Evolutionary conservation across 2,329 filamentous ascomycete species (phyloP).

Genomic region (Cercospora sp.): DNA sequence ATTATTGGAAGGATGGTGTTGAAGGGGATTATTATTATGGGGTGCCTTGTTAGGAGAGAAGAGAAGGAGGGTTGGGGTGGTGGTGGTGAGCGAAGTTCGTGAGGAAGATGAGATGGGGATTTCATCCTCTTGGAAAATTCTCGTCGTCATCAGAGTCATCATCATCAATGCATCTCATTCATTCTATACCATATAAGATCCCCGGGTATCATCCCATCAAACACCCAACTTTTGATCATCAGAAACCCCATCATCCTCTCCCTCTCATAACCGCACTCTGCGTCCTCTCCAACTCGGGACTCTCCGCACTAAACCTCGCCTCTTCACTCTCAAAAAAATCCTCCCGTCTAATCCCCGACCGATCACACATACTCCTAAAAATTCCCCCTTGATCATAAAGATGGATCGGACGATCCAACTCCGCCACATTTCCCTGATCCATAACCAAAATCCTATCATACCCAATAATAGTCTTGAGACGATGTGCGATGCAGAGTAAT

Average conservation of each 20-base stretch:
- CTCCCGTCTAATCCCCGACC: conserved; percentile 69
- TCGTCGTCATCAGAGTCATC: neutral
- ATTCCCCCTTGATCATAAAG: conserved; percentile 76
- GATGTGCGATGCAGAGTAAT: conserved; percentile 87
- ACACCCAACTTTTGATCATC: neutral
- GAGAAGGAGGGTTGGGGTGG: too few species aligned
- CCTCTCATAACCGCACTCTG: conserved; percentile 29
- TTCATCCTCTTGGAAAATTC: too few species aligned
- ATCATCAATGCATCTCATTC: neutral
- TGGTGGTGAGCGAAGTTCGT: too few species aligned
- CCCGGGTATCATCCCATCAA: neutral
- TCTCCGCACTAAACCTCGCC: conserved; percentile 32
- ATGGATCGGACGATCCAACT: conserved; percentile 74
- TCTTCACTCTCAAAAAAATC: conserved; percentile 46
- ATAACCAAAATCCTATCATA: conserved; percentile 98
- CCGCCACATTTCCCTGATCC: conserved; percentile 84
- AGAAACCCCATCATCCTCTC: neutral
- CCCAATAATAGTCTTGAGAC: conserved; percentile 83
- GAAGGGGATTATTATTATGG: neutral
- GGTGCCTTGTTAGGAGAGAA: neutral
- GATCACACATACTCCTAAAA: conserved; percentile 86
- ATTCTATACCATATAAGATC: neutral
- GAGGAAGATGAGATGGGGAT: too few species aligned
- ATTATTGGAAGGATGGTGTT: neutral
- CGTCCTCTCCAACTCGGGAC: conserved; percentile 32